Evolutionary conservation across 805 yeast genomes (phyloP).

Genomic region (Kazachstania psychrophila): DNA sequence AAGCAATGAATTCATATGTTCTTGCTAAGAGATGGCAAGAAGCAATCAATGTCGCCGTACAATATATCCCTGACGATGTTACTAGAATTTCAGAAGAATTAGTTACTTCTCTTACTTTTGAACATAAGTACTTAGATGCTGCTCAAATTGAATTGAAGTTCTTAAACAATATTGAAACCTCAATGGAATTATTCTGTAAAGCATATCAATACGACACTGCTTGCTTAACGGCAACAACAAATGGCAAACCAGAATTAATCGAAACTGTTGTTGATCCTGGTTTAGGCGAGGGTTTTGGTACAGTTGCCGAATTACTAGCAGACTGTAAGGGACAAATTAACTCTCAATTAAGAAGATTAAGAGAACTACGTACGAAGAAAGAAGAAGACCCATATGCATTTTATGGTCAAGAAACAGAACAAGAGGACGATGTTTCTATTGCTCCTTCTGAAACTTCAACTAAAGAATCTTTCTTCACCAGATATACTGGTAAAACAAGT

Average conservation of each 20-base stretch:
- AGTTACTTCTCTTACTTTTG: constrained; percentile 50
- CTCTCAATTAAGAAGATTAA: constrained; percentile 73
- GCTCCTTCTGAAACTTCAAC: constrained; percentile 93
- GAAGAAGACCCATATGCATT: constrained; percentile 77
- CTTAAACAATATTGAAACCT: constrained; percentile 49
- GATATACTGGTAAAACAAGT: constrained; percentile 91
- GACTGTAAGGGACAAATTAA: constrained; percentile 81
- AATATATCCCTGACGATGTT: constrained; percentile 33
- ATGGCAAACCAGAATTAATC: constrained; percentile 38
- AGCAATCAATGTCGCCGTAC: constrained; percentile 55
- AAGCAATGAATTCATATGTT: constrained; percentile 64
- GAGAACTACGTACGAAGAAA: constrained; percentile 80
- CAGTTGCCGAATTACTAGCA: constrained; percentile 79
- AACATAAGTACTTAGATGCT: constrained; percentile 68
- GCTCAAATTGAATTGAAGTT: constrained; percentile 65
- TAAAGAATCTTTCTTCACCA: constrained; percentile 84
- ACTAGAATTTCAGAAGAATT: constrained; percentile 48
- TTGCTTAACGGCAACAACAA: constrained; percentile 48
- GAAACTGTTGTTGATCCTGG: constrained; percentile 59
- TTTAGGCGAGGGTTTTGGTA: constrained; percentile 80
- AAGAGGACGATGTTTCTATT: constrained; percentile 87
- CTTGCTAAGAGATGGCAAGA: constrained; percentile 76
- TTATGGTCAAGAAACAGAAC: constrained; percentile 64
- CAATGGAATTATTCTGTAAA: constrained; percentile 63
- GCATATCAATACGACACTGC: constrained; percentile 72